phyloP scores from a whole-genome alignment of 345 rosid species.

The Chamaenerion angustifolium region DNA sequence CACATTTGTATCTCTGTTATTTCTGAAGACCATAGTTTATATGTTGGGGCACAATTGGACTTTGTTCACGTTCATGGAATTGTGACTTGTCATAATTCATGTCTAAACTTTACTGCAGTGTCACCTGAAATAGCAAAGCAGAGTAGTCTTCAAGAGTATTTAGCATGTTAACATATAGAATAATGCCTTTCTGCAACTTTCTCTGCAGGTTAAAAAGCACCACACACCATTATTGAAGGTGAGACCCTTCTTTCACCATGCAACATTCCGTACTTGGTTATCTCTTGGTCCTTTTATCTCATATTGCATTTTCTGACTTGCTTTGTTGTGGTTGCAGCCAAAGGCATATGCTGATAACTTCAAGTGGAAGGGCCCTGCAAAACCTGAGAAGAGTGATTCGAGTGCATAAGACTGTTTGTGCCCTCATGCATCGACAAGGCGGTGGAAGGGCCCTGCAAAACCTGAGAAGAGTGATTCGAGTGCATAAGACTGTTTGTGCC shows the following conservation, averaged over 20 bases:
- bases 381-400: conserved; percentile 15
- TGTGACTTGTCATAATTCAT: too few relatives aligned
- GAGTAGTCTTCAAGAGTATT: too few relatives aligned
- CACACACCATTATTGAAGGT: conserved; percentile 57
- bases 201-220: conserved; percentile 60
- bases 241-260: conserved; percentile 2
- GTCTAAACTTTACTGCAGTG: too few relatives aligned
- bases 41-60: not conserved
- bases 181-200: not conserved
- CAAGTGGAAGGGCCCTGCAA: conserved; percentile 72
- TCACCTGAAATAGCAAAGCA: too few relatives aligned
- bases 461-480: conserved; percentile 12
- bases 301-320: not conserved
- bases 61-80: too few relatives aligned
- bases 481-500: not conserved
- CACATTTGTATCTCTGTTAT: not conserved
- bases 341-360: conserved; percentile 91
- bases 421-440: not conserved
- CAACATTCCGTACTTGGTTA: not conserved
- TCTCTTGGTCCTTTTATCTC: not conserved
- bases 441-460: conserved; percentile 66
- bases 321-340: conserved; percentile 18
- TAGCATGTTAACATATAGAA: not conserved
- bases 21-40: not conserved
- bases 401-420: not conserved